Base-by-base conservation (phyloP, 352 stramenopile genomes). In the Globisporangium ultimum region DNA sequence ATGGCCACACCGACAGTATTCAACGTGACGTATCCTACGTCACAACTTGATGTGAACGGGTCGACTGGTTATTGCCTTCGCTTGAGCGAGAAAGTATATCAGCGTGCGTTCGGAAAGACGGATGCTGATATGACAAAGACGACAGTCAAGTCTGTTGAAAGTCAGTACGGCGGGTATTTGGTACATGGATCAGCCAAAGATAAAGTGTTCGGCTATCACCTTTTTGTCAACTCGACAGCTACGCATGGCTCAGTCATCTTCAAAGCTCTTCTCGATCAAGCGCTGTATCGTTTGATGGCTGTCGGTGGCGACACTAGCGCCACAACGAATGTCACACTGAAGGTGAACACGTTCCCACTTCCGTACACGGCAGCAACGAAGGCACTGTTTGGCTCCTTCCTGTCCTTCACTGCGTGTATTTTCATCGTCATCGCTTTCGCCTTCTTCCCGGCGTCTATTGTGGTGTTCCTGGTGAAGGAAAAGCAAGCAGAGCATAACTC, bases 401-500 rank as follows among this genome's bases (percentile, higher is more conserved):
- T 85, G n/a, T 76, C 77, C 8, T 83, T 98, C 48, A 75, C 93
- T 9, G 84, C 89, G 11, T 78, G 67, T 13, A 78, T 89, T 24
- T 84, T 98, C 47, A 86, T 97, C 48, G 77, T 95, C 9, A 83
- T 98, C 22, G 89, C 91, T 0, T 92, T 98, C 40, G 78, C 88
- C 8, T 98, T 96, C 67, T 89, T 98, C 34, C 88, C 91, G 2
- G 90, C 87, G 2, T 91, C 84, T 4, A 94, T 97, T 56, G 95
- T 93, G 22, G 88, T 91, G 17, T 98, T 98, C 62, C 72, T 99
- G 28, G 96, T 99, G 40, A 89, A 97, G 48, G 97, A 99, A 62
- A 84, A 78, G 48, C 87, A 97, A 54, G 78, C 89, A 0, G 72
- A 74, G 21, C 66, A 78, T 63, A 98, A 98, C 69, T 93, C 94